Evolutionary conservation across 768 basidiomycete species (phyloP), one percentile per base, ranked within the genome.

Genomic region (Cystofilobasidium macerans): DNA sequence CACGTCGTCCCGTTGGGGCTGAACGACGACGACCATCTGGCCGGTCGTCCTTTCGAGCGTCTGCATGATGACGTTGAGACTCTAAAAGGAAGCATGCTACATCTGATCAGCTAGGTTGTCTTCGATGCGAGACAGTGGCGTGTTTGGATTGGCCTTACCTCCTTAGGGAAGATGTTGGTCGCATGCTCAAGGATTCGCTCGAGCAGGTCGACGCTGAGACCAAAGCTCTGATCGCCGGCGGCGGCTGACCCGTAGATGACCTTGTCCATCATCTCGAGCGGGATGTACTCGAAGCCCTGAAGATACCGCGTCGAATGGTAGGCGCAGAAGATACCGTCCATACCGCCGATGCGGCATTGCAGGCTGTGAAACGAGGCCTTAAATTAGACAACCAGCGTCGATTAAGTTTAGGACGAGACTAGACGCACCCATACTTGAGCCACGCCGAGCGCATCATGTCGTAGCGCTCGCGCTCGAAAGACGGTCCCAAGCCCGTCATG

Each of bases 311-410:
- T 93, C 69, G 94, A 95, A 71, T 79, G 78, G 69, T 78, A 78
- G 0, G 77, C 78, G 51, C 76, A 65, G 56, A 78, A 76, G 11
- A 97, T 86, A 20, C 94, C 94, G 72, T 95, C 92, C 94, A 98
- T 98, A 73, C 86, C 84, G 12, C 94, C 94, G 68, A 99, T 98
- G 6, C 94, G 85, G 2, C 83, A 93, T 80, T 99, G 94, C 78
- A 98, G 86, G 69, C 89, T 91, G 69, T 18, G 67, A n/a, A 47
- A 1, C 35, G 22, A 28, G 24, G 30, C 30, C 54, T 56, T n/a
- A 16, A 14, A 26, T 56, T 5, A 56, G 54, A 12, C 1, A 13
- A 54, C 26, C 9, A 12, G 30, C 1, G 33, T 38, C 20, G 42
- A 40, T 12, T 51, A 57, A 42, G 36, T 0, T 22, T 33, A 64